Evolutionary conservation across 345 rosid genomes (phyloP).

Genomic region (Gossypium bickii): DNA sequence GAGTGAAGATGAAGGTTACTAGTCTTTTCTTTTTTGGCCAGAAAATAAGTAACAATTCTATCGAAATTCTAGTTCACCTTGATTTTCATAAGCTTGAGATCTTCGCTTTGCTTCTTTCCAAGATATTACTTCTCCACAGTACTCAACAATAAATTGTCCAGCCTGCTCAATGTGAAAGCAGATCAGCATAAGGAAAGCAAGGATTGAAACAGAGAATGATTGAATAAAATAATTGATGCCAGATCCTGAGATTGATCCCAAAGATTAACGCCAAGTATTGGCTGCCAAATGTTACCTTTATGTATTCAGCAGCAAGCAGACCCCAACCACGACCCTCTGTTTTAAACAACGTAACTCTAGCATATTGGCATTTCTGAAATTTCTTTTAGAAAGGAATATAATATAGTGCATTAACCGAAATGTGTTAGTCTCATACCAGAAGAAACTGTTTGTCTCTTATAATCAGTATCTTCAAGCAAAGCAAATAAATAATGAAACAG

Average conservation of each 20-base stretch:
- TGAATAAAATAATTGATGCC: neutral
- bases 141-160: slow-evolving; percentile 86
- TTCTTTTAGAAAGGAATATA: slow-evolving; percentile 41
- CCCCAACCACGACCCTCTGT: slow-evolving; percentile 92
- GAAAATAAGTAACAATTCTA: neutral
- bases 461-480: neutral
- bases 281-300: slow-evolving; percentile 47
- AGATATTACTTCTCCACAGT: slow-evolving; percentile 97
- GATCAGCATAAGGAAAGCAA: neutral
- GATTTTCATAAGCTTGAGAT: slow-evolving; percentile 68
- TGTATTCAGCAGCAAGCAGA: slow-evolving; percentile 72
- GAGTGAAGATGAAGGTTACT: slow-evolving; percentile 17
- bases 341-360: slow-evolving; percentile 64
- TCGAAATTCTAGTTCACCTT: slow-evolving; percentile 39
- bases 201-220: neutral
- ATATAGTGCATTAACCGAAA: neutral
- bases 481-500: neutral
- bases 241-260: neutral
- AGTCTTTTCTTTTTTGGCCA: neutral
- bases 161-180: slow-evolving; percentile 40
- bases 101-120: slow-evolving; percentile 91
- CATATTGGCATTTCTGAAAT: slow-evolving; percentile 79
- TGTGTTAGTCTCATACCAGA: slow-evolving; percentile 7
- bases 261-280: neutral
- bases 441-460: neutral